Percentiles rank a stretch among this genome's conserved stretches.
Conservation (phyloP, 2,329 filamentous ascomycete species). For the Coniochaeta ligniaria region DNA sequence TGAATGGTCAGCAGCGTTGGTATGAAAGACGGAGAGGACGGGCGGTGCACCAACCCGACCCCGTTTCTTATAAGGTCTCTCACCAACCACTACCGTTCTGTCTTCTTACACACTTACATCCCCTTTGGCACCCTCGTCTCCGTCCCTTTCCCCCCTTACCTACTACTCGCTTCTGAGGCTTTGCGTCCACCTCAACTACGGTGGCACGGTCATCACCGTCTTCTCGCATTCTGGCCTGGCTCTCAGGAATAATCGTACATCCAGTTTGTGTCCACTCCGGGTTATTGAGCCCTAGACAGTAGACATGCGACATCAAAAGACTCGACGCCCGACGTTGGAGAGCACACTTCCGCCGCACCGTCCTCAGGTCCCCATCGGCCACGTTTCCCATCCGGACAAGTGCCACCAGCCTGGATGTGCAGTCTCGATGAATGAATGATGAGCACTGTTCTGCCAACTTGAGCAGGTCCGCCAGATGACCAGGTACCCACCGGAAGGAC, state of each 20-base stretch:
- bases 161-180: not conserved
- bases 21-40: not conserved
- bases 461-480: too few relatives aligned
- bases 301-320: too few relatives aligned
- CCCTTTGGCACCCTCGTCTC: not conserved
- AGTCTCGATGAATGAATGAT: too few relatives aligned
- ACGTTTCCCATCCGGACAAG: too few relatives aligned
- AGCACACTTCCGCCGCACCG: too few relatives aligned
- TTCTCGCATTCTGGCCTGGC: not conserved
- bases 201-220: not conserved
- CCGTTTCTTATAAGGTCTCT: not conserved
- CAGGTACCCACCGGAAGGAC: too few relatives aligned
- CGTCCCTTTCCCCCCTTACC: not conserved
- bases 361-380: too few relatives aligned
- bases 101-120: not conserved
- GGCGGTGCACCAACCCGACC: not conserved
- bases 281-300: too few relatives aligned
- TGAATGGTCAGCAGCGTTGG: not conserved
- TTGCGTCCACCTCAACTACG: not conserved
- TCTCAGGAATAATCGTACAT: not conserved
- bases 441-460: too few relatives aligned
- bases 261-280: too few relatives aligned
- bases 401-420: too few relatives aligned
- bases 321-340: too few relatives aligned
- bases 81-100: not conserved